A percentile compares a stretch with the other conserved stretches of the same genome.
Conservation (phyloP, 2,329 filamentous ascomycete genomes). For the Xylaria sp. region DNA sequence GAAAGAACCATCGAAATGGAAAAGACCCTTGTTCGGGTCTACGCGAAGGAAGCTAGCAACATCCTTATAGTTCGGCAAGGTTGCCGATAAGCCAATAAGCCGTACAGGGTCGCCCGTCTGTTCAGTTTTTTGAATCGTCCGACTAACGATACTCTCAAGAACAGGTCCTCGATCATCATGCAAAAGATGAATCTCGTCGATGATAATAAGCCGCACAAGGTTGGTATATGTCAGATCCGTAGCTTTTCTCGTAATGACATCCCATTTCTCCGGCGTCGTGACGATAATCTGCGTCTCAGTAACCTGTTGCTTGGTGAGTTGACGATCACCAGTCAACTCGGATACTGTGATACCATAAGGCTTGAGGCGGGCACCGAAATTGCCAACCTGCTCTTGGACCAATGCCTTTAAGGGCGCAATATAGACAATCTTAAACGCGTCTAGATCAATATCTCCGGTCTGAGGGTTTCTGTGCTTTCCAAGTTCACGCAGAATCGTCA, state of each 20-base stretch:
- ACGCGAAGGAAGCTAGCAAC: slow-evolving; percentile 95
- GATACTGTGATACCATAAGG: slow-evolving; percentile 90
- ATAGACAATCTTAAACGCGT: slow-evolving; percentile 98
- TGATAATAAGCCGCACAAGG: slow-evolving; percentile 93
- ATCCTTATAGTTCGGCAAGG: slow-evolving; percentile 93
- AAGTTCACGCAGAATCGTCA: slow-evolving; percentile 93
- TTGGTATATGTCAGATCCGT: slow-evolving; percentile 97
- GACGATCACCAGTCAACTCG: slow-evolving; percentile 96
- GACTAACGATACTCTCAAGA: slow-evolving; percentile 92
- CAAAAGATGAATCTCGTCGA: slow-evolving; percentile 96
- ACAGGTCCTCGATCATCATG: slow-evolving; percentile 98
- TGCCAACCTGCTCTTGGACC: slow-evolving; percentile 97
- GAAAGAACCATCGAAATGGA: slow-evolving; percentile 95
- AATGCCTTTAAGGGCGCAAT: slow-evolving; percentile 95
- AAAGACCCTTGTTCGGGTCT: slow-evolving; percentile 82
- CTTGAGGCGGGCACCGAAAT: slow-evolving; percentile 90
- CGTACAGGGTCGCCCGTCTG: slow-evolving; percentile 93
- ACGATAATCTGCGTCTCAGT: slow-evolving; percentile 97
- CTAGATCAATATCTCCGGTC: slow-evolving; percentile 92
- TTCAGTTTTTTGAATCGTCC: slow-evolving; percentile 90
- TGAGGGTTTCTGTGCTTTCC: slow-evolving; percentile 89
- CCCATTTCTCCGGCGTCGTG: slow-evolving; percentile 98
- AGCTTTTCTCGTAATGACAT: slow-evolving; percentile 97
- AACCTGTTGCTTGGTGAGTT: slow-evolving; percentile 98
- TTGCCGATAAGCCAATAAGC: slow-evolving; percentile 90